Base-by-base conservation (phyloP, 2,329 filamentous ascomycete genomes). In the Harringtonia aguacate region DNA sequence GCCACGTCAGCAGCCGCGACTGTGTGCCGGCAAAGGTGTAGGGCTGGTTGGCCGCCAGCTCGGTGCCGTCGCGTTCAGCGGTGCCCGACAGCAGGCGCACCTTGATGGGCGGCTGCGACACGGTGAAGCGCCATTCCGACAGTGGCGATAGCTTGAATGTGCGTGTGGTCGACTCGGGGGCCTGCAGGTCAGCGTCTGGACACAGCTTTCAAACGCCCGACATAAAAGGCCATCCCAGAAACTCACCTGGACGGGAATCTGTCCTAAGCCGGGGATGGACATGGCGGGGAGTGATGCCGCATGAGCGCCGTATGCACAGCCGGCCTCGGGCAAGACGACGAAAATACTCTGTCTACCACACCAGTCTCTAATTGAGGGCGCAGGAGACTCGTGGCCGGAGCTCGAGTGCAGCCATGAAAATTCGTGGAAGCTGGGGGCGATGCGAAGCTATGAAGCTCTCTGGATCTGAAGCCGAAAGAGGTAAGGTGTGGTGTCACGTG, bases 61-160 rank as follows among this genome's bases (percentile, higher is more conserved):
- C 92, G 44, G 90, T 89, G 58, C 92, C 92, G 59, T 97, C 95
- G 57, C 94, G 79, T 63, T 98, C 92, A 39, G 90, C 92, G 2
- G 82, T 87, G 48, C 92, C 92, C 29, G 75, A 78, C 45, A 86
- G 65, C 22, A 97, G 70, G 67, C 88, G 71, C 39, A 75, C 57
- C 33, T 62, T 61, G 41, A 73, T 47, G 27, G 60, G 54, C 46
- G 63, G 61, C 48, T 68, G 61, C 12, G 80, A 72, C 36, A 86
- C 79, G 56, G 86, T 74, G 64, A 90, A 90, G 41, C 85, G 77
- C 79, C 84, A 90, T 71, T 90, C 85, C 55, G 77, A 81, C 52
- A 75, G 77, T 44, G 77, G 72, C 41, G 72, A 67, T 50, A 90
- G 74, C 50, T 57, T 59, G 49, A 73, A 59, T 41, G 62, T 70